Evolutionary conservation across 495 filamentous ascomycete genomes (phyloP).

Genomic region (Corynascus novoguineensis): DNA sequence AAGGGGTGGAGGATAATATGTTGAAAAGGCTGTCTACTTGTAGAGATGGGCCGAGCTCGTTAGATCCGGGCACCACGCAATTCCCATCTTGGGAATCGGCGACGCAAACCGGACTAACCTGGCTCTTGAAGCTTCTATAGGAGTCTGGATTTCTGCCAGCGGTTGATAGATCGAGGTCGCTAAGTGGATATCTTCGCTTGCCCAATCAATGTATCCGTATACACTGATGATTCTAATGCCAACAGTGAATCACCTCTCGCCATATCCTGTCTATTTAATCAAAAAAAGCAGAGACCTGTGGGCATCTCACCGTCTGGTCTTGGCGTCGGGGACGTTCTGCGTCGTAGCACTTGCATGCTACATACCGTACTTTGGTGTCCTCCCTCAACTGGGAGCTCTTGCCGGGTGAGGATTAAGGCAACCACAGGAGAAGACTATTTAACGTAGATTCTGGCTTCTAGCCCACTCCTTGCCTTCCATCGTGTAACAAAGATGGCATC

Average conservation of each 20-base stretch:
- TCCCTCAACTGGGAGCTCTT: no score
- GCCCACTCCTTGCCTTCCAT: not conserved
- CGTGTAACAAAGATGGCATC: not conserved
- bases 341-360: no score
- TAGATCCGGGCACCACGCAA: slow-evolving; percentile 2
- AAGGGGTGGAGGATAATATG: not conserved
- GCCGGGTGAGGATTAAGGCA: not conserved
- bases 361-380: no score
- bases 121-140: not conserved
- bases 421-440: not conserved
- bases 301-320: not conserved
- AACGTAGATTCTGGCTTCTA: not conserved
- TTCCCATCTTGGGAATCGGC: slow-evolving; percentile 5
- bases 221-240: no score
- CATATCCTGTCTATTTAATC: not conserved
- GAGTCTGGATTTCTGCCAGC: not conserved
- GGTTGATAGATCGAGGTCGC: not conserved
- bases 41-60: not conserved
- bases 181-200: not conserved
- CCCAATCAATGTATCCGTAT: no score
- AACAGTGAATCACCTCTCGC: no score
- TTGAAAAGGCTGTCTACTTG: not conserved
- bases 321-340: no score
- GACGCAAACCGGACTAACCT: not conserved
- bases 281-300: not conserved